phyloP scores from a whole-genome alignment of 768 basidiomycete species.

The Amanita exitialis region DNA sequence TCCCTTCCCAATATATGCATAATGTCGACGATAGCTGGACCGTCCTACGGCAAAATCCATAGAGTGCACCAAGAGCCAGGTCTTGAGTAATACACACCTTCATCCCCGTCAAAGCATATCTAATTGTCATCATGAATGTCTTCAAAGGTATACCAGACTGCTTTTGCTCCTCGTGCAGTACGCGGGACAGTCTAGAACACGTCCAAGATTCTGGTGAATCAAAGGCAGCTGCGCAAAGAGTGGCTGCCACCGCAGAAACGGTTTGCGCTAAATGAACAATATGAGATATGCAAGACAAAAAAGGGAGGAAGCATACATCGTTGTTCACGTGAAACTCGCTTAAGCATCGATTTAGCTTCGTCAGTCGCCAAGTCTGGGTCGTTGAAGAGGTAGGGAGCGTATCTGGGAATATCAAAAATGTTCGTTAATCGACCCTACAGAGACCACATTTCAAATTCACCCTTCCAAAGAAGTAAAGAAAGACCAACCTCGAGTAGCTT shows the following conservation, averaged over 20 bases:
- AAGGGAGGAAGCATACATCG: slow-evolving; percentile 28
- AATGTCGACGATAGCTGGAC: slow-evolving; percentile 35
- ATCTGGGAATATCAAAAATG: slow-evolving; percentile 56
- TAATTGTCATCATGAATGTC: slow-evolving; percentile 58
- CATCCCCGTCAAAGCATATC: slow-evolving; percentile 74
- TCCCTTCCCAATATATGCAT: slow-evolving; percentile 33
- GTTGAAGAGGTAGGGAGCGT: slow-evolving; percentile 73
- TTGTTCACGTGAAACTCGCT: slow-evolving; percentile 26
- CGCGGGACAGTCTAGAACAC: slow-evolving; percentile 10
- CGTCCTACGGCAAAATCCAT: slow-evolving; percentile 25
- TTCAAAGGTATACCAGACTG: slow-evolving; percentile 31
- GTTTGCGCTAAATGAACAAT: slow-evolving; percentile 21
- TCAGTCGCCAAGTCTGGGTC: slow-evolving; percentile 48
- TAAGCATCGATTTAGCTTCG: slow-evolving; percentile 46
- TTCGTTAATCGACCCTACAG: slow-evolving; percentile 59
- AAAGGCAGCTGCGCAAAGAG: slow-evolving; percentile 26
- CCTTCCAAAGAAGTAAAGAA: not conserved
- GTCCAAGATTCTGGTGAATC: slow-evolving; percentile 11
- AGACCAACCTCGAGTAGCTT: slow-evolving; percentile 42
- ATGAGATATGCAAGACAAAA: slow-evolving; percentile 15
- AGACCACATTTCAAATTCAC: not conserved
- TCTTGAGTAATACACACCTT: slow-evolving; percentile 43
- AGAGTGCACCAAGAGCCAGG: not conserved
- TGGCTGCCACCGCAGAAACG: slow-evolving; percentile 20
- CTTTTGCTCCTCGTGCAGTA: slow-evolving; percentile 36